A percentile compares a stretch with the other conserved stretches of the same genome.
These are phyloP conservation scores for Aspergillus texensis DNA, from an alignment of 2,329 filamentous ascomycete genomes.

Conservation along the genomic window DNA sequence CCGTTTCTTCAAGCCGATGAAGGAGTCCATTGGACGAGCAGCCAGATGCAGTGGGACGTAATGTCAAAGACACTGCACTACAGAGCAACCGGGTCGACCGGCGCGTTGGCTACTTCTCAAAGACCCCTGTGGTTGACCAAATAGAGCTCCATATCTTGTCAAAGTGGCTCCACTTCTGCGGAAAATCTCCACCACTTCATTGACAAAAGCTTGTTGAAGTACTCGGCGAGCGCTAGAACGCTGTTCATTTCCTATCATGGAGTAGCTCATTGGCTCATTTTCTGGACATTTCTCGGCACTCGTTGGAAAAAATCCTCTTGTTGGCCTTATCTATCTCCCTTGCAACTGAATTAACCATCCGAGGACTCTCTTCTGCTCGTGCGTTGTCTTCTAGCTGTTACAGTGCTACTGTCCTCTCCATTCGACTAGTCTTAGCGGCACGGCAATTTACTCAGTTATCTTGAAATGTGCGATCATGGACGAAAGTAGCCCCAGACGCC, in stretches of 20 bases:
- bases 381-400: neutral
- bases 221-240: neutral
- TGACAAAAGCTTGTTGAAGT: neutral
- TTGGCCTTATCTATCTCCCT: neutral
- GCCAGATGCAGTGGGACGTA: neutral
- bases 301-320: neutral
- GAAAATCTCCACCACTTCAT: neutral
- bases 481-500: neutral
- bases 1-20: too few species aligned
- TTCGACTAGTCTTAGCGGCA: neutral
- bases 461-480: neutral
- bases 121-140: neutral
- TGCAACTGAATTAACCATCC: neutral
- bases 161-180: neutral
- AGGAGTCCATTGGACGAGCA: neutral
- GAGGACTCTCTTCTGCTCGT: neutral
- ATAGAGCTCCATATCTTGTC: neutral
- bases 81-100: neutral
- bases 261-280: neutral
- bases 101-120: neutral
- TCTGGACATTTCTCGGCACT: neutral
- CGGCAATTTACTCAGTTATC: neutral
- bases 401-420: neutral
- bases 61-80: neutral
- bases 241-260: neutral